Evolutionary conservation across 345 rosid genomes (phyloP).

Genomic region (Lepidium aucheri): DNA sequence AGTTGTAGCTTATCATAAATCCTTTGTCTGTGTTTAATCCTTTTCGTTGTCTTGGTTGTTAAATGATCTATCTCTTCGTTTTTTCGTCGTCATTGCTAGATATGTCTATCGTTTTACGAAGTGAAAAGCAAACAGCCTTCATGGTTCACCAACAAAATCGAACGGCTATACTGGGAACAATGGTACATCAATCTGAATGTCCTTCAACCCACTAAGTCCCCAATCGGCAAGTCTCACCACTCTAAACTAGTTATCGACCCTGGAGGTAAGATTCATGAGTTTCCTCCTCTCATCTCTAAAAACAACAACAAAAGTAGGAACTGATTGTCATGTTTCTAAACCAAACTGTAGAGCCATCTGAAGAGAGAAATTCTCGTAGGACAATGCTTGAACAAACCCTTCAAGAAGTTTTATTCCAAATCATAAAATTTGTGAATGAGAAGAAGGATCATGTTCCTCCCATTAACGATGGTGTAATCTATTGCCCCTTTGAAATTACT

Average conservation of each 20-base stretch:
- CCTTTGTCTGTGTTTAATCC: neutral
- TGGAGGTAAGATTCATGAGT: constrained; percentile 40
- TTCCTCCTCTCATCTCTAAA: neutral
- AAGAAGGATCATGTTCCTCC: constrained; percentile 95
- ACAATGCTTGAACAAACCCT: constrained; percentile 73
- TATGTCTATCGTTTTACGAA: constrained; percentile 89
- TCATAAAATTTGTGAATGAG: constrained; percentile 87
- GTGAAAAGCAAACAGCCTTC: constrained; percentile 75
- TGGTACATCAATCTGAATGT: constrained; percentile 90
- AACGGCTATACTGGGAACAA: constrained; percentile 75
- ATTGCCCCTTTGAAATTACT: constrained; percentile 79
- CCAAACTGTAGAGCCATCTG: constrained; percentile 37
- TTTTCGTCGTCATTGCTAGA: constrained; percentile 24
- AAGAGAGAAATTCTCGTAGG: constrained; percentile 61
- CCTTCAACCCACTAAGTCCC: constrained; percentile 51
- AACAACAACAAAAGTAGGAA: neutral
- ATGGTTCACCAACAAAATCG: constrained; percentile 76
- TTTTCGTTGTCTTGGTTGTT: neutral
- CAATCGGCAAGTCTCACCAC: constrained; percentile 50
- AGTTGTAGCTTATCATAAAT: neutral
- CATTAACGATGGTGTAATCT: constrained; percentile 60
- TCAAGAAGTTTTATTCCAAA: constrained; percentile 80
- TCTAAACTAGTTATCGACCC: constrained; percentile 55
- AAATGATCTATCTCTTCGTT: neutral
- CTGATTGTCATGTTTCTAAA: neutral